A percentile compares a stretch with the other conserved stretches of the same genome.
phyloP scores from a whole-genome alignment of 1,139 yeast species.

The Yamadazyma epiphylla region DNA sequence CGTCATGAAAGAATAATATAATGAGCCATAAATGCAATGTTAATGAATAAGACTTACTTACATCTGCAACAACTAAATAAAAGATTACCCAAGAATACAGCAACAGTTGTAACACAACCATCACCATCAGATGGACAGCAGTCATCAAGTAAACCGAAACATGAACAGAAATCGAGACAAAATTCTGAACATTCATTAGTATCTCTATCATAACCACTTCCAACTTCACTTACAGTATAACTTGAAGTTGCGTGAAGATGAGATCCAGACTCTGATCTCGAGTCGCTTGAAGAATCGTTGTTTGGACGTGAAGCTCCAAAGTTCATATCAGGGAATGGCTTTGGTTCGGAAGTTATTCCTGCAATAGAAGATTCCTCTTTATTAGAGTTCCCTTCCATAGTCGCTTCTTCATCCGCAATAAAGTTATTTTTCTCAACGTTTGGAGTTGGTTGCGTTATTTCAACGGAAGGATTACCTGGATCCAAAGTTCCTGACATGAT shows the following conservation, averaged over 20 bases:
- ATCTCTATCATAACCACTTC: conserved; percentile 34
- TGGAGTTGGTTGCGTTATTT: conserved; percentile 13
- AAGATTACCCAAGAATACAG: conserved; percentile 37
- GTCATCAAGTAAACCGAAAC: conserved; percentile 40
- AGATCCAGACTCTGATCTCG: too few relatives aligned
- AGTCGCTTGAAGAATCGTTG: too few relatives aligned
- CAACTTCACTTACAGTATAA: conserved; percentile 22
- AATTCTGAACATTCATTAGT: conserved; percentile 43
- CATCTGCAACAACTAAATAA: conserved; percentile 35
- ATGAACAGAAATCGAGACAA: conserved; percentile 33
- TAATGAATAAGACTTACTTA: too few relatives aligned
- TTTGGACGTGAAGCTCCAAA: too few relatives aligned
- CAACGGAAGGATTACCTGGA: conserved; percentile 5
- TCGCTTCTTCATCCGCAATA: conserved; percentile 1
- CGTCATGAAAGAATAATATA: too few relatives aligned
- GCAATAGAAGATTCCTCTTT: conserved; percentile 6
- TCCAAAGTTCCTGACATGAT: background rate
- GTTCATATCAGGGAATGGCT: conserved; percentile 12
- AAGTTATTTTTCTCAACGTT: conserved; percentile 7
- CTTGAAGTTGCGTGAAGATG: too few relatives aligned
- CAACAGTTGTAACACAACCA: conserved; percentile 36
- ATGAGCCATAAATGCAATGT: too few relatives aligned
- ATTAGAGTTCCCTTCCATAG: conserved; percentile 2
- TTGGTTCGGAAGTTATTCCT: conserved; percentile 13
- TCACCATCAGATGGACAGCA: conserved; percentile 43